Base-by-base conservation (phyloP, 164 flowering plant genomes). In the Sedum album region DNA sequence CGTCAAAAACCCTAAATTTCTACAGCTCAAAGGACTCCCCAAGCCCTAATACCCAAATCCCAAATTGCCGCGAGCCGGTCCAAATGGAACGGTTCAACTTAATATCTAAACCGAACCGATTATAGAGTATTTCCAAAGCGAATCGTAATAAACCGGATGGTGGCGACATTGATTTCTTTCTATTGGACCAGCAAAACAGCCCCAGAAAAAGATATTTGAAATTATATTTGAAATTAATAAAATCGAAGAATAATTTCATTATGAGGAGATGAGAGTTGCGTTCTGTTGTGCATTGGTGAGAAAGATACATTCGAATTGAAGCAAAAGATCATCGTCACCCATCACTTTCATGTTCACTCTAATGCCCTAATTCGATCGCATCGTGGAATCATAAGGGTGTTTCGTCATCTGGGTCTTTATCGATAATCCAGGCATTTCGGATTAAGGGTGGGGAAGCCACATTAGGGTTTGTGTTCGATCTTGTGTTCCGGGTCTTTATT, bases 21-120 rank as follows among this genome's bases (percentile, higher is more conserved):
- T 44, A 35, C 48, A 18, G 2, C 15, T 44, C 18, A 44, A 44
- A 44, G 80, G 14, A 25, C 80, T 23, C 13, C 10, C 79, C 73
- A 0, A 4, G 1, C 48, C 48, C 48, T 44, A 44, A 44, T 44
- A 13, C 48, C 48, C 48, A 14, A 42, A 44, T 44, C 17, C 18
- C 15, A 41, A 41, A 8, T 41, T 1, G 5, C 15, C 46, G 11
- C 46, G 46, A 41, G 46, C 11, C 46, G 46, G 46, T 41, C 46
- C 11, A 4, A 1, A 14, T 41, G 48, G 20, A 13, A 13, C 48
- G 20, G 38, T 35, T 35, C 38, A 35, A 3, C 38, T 35, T 3
- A 35, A 3, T 3, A 35, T 3, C 38, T 35, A 7, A 35, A 35
- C 38, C 7, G 38, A 35, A 35, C 38, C 3, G 7, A 35, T 3